Evolutionary conservation across 768 basidiomycete genomes (phyloP).

Genomic region (Asterophora parasitica): DNA sequence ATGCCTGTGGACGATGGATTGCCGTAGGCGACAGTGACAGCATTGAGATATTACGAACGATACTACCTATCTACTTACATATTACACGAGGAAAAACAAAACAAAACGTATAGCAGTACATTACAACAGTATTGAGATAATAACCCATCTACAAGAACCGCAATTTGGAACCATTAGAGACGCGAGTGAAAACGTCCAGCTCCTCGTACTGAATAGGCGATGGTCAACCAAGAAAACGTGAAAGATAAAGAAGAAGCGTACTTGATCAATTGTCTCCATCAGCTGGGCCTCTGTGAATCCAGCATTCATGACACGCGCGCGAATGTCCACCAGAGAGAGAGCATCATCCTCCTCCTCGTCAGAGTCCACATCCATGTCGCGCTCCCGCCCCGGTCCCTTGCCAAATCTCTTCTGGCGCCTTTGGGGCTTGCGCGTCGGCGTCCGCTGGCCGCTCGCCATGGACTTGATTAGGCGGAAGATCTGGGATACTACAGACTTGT

Average conservation of each 20-base stretch:
- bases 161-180: slow-evolving; percentile 80
- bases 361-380: slow-evolving; percentile 66
- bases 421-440: slow-evolving; percentile 26
- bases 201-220: slow-evolving; percentile 69
- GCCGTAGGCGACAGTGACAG: neutral
- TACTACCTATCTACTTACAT: neutral
- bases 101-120: slow-evolving; percentile 1
- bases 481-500: slow-evolving; percentile 75
- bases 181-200: slow-evolving; percentile 72
- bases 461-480: slow-evolving; percentile 90
- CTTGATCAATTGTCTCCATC: slow-evolving; percentile 78
- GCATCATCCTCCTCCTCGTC: slow-evolving; percentile 68
- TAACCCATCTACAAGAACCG: slow-evolving; percentile 45
- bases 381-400: slow-evolving; percentile 64
- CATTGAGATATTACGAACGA: neutral
- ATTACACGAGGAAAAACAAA: slow-evolving; percentile 2
- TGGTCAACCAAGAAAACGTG: slow-evolving; percentile 2
- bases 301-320: slow-evolving; percentile 76
- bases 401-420: slow-evolving; percentile 54
- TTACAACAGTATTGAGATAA: neutral
- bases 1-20: neutral
- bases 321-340: slow-evolving; percentile 81
- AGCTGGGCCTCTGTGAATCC: slow-evolving; percentile 92
- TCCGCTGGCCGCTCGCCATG: slow-evolving; percentile 52
- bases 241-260: slow-evolving; percentile 30